Percentiles rank a stretch among this genome's conserved stretches.
These are phyloP conservation scores for Euptelea pleiosperma DNA, from an alignment of 164 flowering plant species.

Conservation along the genomic window DNA sequence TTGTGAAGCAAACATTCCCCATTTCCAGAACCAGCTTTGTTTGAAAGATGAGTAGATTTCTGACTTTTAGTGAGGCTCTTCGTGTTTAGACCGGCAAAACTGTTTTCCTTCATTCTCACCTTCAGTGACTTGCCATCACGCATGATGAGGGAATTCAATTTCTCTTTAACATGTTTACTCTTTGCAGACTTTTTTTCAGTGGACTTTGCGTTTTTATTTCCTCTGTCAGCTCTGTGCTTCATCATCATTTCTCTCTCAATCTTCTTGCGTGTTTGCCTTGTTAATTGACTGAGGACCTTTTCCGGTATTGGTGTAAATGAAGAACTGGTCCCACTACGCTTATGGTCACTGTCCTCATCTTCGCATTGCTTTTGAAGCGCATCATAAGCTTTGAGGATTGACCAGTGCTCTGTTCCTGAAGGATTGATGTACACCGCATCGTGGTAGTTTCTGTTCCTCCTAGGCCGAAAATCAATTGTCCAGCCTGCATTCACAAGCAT, in stretches of 20 bases:
- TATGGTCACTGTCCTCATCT: slow-evolving; percentile 30
- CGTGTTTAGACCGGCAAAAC: slow-evolving; percentile 11
- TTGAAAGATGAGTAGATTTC: slow-evolving; percentile 14
- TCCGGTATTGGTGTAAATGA: slow-evolving; percentile 54
- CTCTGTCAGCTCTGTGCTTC: slow-evolving; percentile 35
- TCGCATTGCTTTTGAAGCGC: slow-evolving; percentile 42
- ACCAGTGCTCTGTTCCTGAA: slow-evolving; percentile 65
- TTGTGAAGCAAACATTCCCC: slow-evolving; percentile 9
- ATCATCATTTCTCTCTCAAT: slow-evolving; percentile 50
- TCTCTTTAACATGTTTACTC: slow-evolving; percentile 28
- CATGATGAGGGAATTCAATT: slow-evolving; percentile 33
- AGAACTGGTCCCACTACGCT: slow-evolving; percentile 28
- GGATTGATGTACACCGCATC: slow-evolving; percentile 77
- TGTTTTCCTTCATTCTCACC: slow-evolving; percentile 27
- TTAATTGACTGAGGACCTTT: slow-evolving; percentile 60
- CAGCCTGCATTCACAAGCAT: slow-evolving; percentile 66
- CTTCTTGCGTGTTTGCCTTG: slow-evolving; percentile 71
- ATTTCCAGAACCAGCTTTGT: slow-evolving; percentile 16
- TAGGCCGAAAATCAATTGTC: slow-evolving; percentile 61
- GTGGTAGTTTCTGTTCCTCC: slow-evolving; percentile 47
- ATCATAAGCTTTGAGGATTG: slow-evolving; percentile 63
- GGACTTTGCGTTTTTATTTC: slow-evolving; percentile 20
- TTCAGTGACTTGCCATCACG: slow-evolving; percentile 38
- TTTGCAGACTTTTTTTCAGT: slow-evolving; percentile 22
- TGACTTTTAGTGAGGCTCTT: slow-evolving; percentile 15